These are phyloP conservation scores for Syncephalis fuscata DNA, from an alignment of 371 early-diverging fungal species.

Conservation along the genomic window DNA sequence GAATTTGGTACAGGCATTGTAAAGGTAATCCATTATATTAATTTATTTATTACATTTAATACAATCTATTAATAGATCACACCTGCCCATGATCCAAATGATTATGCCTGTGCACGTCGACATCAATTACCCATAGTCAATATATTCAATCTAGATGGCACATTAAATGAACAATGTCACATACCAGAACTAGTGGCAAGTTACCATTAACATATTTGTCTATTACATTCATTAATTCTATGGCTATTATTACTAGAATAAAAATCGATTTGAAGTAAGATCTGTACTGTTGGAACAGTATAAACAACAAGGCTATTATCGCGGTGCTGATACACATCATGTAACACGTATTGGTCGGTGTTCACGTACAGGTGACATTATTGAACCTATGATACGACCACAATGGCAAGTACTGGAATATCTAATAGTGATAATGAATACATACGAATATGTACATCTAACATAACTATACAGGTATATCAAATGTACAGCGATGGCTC, in stretches of 20 bases:
- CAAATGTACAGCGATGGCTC: no score
- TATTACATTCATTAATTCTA: no score
- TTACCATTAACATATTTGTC: no score
- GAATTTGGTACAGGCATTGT: conserved; percentile 98
- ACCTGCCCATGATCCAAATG: conserved; percentile 98
- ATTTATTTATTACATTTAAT: neutral
- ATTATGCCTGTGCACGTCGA: conserved; percentile 94
- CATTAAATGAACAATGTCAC: conserved; percentile 60
- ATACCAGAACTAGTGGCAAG: no score
- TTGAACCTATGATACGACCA: conserved; percentile 97
- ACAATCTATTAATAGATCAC: no score
- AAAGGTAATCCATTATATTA: conserved; percentile 40
- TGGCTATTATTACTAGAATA: conserved; percentile 72
- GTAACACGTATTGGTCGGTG: conserved; percentile 81
- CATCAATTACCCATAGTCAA: conserved; percentile 88
- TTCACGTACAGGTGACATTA: conserved; percentile 86
- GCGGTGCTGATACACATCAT: conserved; percentile 61
- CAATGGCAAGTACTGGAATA: conserved; percentile 99
- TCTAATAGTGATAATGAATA: no score
- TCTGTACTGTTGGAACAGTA: conserved; percentile 54
- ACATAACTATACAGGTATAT: no score
- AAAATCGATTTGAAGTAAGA: conserved; percentile 95
- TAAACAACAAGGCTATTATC: conserved; percentile 39
- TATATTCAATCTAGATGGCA: conserved; percentile 93
- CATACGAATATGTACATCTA: no score